Percentiles rank a stretch among this genome's conserved stretches.
phyloP scores from a whole-genome alignment of 2,329 filamentous ascomycete genomes.

The Phoma sp. region DNA sequence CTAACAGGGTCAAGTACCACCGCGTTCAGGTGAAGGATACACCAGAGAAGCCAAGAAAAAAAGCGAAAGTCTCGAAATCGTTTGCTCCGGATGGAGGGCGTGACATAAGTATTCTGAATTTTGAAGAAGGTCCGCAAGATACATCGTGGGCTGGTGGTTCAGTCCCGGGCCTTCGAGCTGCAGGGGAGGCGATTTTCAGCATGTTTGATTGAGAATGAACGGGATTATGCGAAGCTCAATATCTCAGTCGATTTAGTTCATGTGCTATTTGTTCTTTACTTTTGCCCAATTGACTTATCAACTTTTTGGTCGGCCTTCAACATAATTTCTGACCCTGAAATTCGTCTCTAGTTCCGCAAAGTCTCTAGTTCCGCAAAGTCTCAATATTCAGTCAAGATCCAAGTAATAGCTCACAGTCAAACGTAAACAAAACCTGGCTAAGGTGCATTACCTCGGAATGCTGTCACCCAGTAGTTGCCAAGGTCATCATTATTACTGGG shows the following conservation, averaged over 20 bases:
- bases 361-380: too few species aligned
- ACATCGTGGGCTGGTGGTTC: background rate
- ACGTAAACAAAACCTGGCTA: background rate
- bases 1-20: constrained; percentile 38
- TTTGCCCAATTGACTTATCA: too few species aligned
- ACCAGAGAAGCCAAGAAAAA: constrained; percentile 27
- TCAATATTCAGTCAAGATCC: too few species aligned
- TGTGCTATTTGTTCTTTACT: background rate
- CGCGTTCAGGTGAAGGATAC: constrained; percentile 29
- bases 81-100: background rate
- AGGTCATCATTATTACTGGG: constrained; percentile 16
- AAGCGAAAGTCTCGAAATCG: constrained; percentile 15
- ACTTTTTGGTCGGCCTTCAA: too few species aligned
- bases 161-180: background rate
- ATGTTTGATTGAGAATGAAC: background rate
- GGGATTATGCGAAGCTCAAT: background rate
- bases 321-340: too few species aligned
- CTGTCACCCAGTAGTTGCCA: constrained; percentile 2
- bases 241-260: background rate
- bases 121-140: background rate
- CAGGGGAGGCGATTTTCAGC: constrained; percentile 9
- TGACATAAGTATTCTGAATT: background rate
- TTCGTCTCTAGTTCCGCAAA: too few species aligned
- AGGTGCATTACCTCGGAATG: constrained; percentile 3
- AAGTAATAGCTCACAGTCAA: too few species aligned